phyloP scores from a whole-genome alignment of 1,139 yeast genomes.

The Suhomyces terraborum region DNA sequence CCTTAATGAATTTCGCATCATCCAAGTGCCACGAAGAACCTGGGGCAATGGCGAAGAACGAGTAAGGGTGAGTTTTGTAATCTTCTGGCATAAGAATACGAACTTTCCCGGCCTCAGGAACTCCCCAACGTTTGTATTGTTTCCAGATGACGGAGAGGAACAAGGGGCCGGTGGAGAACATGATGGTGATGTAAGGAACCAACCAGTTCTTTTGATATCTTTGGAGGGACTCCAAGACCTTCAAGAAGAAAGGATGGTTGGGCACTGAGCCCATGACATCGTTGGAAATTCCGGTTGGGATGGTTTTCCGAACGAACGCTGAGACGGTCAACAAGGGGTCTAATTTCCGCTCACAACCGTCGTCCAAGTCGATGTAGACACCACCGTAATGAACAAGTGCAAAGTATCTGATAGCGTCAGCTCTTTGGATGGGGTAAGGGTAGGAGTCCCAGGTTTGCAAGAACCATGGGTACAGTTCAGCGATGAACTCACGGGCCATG shows the following conservation, averaged over 20 bases:
- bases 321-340: conserved; percentile 82
- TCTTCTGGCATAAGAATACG: conserved; percentile 70
- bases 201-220: conserved; percentile 72
- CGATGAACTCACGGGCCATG: conserved; percentile 75
- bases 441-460: conserved; percentile 75
- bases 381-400: conserved; percentile 86
- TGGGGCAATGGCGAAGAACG: conserved; percentile 70
- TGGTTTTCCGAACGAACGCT: conserved; percentile 83
- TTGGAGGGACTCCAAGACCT: conserved; percentile 64
- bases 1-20: conserved; percentile 76
- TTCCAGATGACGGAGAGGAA: conserved; percentile 86
- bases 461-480: conserved; percentile 84
- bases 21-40: conserved; percentile 91
- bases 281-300: conserved; percentile 89
- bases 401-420: conserved; percentile 91
- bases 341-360: conserved; percentile 74
- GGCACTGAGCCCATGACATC: conserved; percentile 93
- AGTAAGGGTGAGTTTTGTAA: conserved; percentile 56
- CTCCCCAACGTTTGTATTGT: conserved; percentile 79
- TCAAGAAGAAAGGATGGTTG: conserved; percentile 78
- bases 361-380: conserved; percentile 85
- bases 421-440: conserved; percentile 81
- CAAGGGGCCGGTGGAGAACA: conserved; percentile 92
- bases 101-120: conserved; percentile 63
- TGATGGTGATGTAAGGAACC: conserved; percentile 85